phyloP scores from a whole-genome alignment of 371 early-diverging fungal genomes.

The Actinomortierella wolfii region DNA sequence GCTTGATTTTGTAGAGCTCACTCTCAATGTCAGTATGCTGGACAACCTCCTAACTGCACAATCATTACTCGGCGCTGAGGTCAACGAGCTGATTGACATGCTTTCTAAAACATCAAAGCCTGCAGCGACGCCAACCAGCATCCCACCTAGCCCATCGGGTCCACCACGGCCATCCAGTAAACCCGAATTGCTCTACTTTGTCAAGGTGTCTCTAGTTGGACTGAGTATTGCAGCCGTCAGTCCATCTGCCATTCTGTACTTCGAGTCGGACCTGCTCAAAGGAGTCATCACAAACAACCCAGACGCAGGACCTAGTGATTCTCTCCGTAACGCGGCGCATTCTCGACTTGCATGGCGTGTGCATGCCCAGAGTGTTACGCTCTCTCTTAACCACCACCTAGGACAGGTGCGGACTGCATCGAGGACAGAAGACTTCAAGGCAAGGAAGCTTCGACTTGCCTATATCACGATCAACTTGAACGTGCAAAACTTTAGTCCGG shows the following conservation, averaged over 20 bases:
- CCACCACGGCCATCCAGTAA: constrained; percentile 7
- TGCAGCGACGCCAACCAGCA: neutral
- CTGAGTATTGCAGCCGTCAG: constrained; percentile 68
- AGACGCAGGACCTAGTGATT: constrained; percentile 8
- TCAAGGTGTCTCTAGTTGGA: constrained; percentile 68
- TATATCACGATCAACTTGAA: constrained; percentile 71
- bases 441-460: constrained; percentile 64
- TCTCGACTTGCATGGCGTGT: constrained; percentile 56
- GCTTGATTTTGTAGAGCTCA: constrained; percentile 69
- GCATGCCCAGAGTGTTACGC: constrained; percentile 57
- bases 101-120: constrained; percentile 50
- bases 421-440: constrained; percentile 43
- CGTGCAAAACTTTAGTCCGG: constrained; percentile 60
- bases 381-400: constrained; percentile 64
- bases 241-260: constrained; percentile 67
- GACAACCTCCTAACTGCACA: constrained; percentile 82
- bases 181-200: constrained; percentile 50
- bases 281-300: constrained; percentile 63
- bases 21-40: constrained; percentile 71
- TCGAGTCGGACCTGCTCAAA: constrained; percentile 68
- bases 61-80: constrained; percentile 75
- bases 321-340: constrained; percentile 16
- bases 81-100: constrained; percentile 78
- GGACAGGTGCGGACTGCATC: constrained; percentile 35
- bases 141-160: neutral